Evolutionary conservation across 768 basidiomycete species (phyloP).

Genomic region (Pleurotus giganteus): DNA sequence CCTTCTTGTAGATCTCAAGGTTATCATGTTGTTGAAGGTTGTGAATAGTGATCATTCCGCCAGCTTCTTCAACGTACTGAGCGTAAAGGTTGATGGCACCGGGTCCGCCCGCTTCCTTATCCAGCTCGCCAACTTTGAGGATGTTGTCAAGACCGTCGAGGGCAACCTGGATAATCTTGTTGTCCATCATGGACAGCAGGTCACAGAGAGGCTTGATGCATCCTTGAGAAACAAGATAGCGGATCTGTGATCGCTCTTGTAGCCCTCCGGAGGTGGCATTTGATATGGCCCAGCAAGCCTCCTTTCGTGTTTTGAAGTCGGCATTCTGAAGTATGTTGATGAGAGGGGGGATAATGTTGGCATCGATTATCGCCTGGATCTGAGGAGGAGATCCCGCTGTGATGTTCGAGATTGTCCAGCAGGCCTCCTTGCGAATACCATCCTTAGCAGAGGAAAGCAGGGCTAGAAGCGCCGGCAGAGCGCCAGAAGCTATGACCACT

Average conservation of each 20-base stretch:
- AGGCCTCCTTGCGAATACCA: constrained; percentile 98
- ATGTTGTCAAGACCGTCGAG: constrained; percentile 98
- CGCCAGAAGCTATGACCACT: constrained; percentile 97
- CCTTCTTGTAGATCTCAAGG: constrained; percentile 99
- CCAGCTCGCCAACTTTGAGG: constrained; percentile 94
- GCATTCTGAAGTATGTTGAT: constrained; percentile 98
- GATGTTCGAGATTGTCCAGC: constrained; percentile 99
- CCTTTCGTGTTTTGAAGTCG: constrained; percentile 99
- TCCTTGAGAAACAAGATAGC: constrained; percentile 96
- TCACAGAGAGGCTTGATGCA: constrained; percentile 99
- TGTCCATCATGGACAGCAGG: constrained; percentile 96
- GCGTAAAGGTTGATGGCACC: constrained; percentile 93
- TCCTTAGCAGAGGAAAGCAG: constrained; percentile 96
- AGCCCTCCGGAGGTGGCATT: constrained; percentile 98
- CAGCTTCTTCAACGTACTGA: constrained; percentile 93
- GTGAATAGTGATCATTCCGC: constrained; percentile 98
- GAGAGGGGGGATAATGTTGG: constrained; percentile 95
- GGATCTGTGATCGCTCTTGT: constrained; percentile 94
- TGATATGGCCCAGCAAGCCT: constrained; percentile 99
- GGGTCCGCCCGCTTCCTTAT: constrained; percentile 79
- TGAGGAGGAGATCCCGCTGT: constrained; percentile 97
- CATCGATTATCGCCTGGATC: constrained; percentile 96
- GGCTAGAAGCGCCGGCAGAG: constrained; percentile 90
- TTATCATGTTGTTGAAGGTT: constrained; percentile 99
- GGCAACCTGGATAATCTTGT: constrained; percentile 99